Evolutionary conservation across 805 yeast genomes (phyloP), one percentile per base, ranked within the genome.

Genomic region (Pichia cabralensis): DNA sequence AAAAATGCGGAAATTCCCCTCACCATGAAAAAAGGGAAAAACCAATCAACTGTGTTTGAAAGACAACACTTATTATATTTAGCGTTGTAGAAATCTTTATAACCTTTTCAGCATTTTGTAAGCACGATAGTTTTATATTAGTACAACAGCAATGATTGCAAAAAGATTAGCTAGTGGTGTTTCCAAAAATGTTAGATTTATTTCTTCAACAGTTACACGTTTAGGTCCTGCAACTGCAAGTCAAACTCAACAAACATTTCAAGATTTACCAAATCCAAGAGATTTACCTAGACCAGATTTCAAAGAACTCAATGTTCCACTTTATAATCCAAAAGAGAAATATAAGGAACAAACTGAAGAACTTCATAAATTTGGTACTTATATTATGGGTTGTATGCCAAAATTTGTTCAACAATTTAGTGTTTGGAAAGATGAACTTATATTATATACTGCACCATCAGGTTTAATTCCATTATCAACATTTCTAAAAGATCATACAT

Each of bases 351-450:
- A 71, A 40, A 57, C 60, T 34, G 88, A 76, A 52, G 84, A 80
- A 45, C 66, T 83, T 42, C 94, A 81, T 64, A 74, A 75, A 59
- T 84, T 80, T 57, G 95, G 95, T 19, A 69, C 73, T 36, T 84
- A 84, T 53, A 56, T 84, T 44, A 78, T 80, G 69, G 69, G 83
- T 8, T 72, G 82, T 43, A 53, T 84, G 61, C 95, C 95, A 31
- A 84, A 82, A 58, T 81, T 63, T 52, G 69, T 84, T 42, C 94
- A 84, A 62, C 80, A 80, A 56, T 84, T 82, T 49, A 67, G 83
- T 6, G 95, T 84, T 31, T 84, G 94, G 95, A 84, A 84, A 60
- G 94, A 84, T 54, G 95, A 84, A 61, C 71, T 84, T 55, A 71
- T 79, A 28, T 58, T 84, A 33, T 77, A 75, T 56, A 73, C 80